Percentiles rank a stretch among this genome's conserved stretches.
Conservation (phyloP, 2,329 filamentous ascomycete genomes). For the Ceratocystis alfenasii region DNA sequence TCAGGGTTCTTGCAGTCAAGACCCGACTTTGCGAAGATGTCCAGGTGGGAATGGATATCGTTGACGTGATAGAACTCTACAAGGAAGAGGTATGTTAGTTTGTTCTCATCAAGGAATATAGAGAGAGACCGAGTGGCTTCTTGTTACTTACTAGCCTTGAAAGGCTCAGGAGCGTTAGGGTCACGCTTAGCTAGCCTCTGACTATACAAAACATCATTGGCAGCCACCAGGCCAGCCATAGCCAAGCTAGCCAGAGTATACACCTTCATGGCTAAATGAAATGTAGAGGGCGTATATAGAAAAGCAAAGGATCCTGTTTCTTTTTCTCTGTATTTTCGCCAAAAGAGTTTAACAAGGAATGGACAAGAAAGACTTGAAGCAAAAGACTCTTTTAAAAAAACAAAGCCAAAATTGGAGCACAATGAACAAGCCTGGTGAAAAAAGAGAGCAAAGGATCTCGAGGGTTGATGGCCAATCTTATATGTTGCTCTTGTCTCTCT, state of each 20-base stretch:
- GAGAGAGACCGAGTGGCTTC: not conserved
- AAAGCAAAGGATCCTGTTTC: not conserved
- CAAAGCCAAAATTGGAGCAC: not conserved
- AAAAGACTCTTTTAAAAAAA: not conserved
- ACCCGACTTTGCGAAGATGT: constrained; percentile 49
- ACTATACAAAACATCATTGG: constrained; percentile 40
- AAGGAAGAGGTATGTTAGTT: not conserved
- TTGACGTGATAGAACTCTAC: constrained; percentile 56
- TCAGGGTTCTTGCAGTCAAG: constrained; percentile 47
- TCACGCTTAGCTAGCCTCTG: constrained; percentile 39
- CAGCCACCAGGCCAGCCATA: constrained; percentile 27
- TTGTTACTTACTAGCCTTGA: constrained; percentile 38
- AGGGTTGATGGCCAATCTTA: not conserved
- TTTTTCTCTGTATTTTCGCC: not conserved
- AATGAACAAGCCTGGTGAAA: not conserved
- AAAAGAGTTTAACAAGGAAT: not conserved
- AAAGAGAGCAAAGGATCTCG: not conserved
- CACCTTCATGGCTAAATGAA: constrained; percentile 13
- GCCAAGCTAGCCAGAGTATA: constrained; percentile 23
- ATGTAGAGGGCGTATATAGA: not conserved
- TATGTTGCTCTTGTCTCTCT: not conserved
- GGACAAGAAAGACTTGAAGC: not conserved
- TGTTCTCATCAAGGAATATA: not conserved
- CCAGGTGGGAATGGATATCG: constrained; percentile 55
- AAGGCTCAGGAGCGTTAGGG: constrained; percentile 38